phyloP scores from a whole-genome alignment of 106 monocot species.

The Acorus calamus region DNA sequence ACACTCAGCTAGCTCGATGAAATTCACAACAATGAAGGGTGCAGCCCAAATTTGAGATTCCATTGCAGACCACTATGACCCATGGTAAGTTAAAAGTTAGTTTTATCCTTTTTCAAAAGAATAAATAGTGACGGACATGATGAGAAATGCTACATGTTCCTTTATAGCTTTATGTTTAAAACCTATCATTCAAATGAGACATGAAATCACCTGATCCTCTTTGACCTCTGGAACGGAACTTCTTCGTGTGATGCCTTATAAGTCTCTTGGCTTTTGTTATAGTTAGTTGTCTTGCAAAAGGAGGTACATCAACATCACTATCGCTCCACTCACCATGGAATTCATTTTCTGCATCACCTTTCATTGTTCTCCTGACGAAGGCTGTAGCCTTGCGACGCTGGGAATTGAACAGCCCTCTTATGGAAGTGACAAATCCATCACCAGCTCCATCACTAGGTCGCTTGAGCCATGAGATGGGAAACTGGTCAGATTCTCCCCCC shows the following conservation, averaged over 20 bases:
- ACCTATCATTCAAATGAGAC: too few relatives aligned
- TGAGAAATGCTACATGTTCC: too few relatives aligned
- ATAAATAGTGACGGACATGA: too few relatives aligned
- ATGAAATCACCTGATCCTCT: constrained; percentile 41
- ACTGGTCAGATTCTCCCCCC: constrained; percentile 40
- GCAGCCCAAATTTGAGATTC: too few relatives aligned
- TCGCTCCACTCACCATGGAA: constrained; percentile 77
- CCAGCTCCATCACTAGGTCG: constrained; percentile 84
- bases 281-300: constrained; percentile 93
- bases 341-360: constrained; percentile 65
- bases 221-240: constrained; percentile 54
- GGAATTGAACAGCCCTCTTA: constrained; percentile 86
- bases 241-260: constrained; percentile 70
- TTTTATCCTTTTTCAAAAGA: too few relatives aligned
- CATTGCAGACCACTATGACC: too few relatives aligned
- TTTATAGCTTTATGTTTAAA: too few relatives aligned
- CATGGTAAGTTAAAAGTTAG: too few relatives aligned
- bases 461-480: constrained; percentile 40
- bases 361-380: constrained; percentile 82
- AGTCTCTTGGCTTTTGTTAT: constrained; percentile 86
- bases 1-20: too few relatives aligned
- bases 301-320: constrained; percentile 60
- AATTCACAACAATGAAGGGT: too few relatives aligned
- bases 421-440: constrained; percentile 90
- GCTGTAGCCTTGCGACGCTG: constrained; percentile 82